Percentiles rank a stretch among this genome's conserved stretches.
phyloP scores from a whole-genome alignment of 2,329 filamentous ascomycete genomes.

The Monilinia fructicola region DNA sequence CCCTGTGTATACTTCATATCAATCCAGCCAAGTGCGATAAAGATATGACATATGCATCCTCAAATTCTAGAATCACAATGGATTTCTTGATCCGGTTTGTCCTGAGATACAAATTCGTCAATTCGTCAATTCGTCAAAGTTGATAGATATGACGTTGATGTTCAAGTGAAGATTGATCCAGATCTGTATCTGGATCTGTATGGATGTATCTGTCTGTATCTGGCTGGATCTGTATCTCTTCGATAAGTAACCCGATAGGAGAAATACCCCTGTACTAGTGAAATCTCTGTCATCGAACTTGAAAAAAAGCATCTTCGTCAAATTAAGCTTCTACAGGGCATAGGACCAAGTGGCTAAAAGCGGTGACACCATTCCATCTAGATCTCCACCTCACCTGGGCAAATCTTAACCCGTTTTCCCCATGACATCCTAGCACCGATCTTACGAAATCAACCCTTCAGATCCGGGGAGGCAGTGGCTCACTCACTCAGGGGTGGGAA shows the following conservation, averaged over 20 bases:
- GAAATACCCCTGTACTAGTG: slow-evolving; percentile 14
- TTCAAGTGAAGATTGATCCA: background rate
- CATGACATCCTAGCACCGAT: slow-evolving; percentile 10
- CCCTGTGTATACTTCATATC: slow-evolving; percentile 1
- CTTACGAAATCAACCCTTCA: background rate
- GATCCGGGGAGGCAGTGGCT: slow-evolving; percentile 6
- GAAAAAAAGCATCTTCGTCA: slow-evolving; percentile 13
- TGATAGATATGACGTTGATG: slow-evolving; percentile 11
- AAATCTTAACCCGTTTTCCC: slow-evolving; percentile 10
- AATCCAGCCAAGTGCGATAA: slow-evolving; percentile 11
- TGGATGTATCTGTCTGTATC: too few species aligned
- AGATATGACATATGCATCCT: background rate
- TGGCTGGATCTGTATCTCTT: background rate
- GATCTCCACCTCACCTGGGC: slow-evolving; percentile 8
- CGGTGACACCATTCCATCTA: slow-evolving; percentile 5
- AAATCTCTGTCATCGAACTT: slow-evolving; percentile 17
- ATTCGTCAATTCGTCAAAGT: background rate
- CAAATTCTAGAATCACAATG: background rate
- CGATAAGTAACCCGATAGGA: slow-evolving; percentile 19
- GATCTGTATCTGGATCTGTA: background rate
- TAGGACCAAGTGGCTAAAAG: slow-evolving; percentile 21
- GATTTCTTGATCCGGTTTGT: background rate
- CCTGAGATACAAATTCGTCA: background rate
- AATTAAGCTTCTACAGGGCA: slow-evolving; percentile 19
- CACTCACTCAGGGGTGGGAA: background rate